Conservation (phyloP, 768 basidiomycete genomes). For the Boletus subparvulus region DNA sequence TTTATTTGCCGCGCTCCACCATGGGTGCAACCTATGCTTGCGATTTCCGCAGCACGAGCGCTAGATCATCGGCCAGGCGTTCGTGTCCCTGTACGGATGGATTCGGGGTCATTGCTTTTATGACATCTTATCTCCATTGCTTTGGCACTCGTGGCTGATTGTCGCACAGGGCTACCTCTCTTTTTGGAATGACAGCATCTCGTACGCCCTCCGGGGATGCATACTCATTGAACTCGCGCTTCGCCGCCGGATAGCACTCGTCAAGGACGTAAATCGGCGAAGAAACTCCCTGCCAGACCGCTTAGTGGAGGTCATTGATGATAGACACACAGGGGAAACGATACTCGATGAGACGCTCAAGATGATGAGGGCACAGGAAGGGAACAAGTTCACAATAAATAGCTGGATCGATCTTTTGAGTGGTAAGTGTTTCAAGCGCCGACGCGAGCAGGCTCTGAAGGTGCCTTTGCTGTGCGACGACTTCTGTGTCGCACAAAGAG, state of each 20-base stretch:
- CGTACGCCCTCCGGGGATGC: conserved; percentile 96
- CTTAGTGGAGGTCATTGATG: conserved; percentile 88
- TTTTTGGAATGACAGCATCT: conserved; percentile 99
- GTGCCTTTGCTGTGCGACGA: background rate
- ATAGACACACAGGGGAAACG: conserved; percentile 92
- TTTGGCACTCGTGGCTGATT: conserved; percentile 10
- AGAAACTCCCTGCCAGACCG: conserved; percentile 78
- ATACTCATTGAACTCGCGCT: conserved; percentile 96
- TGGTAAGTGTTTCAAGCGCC: conserved; percentile 46
- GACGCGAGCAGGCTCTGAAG: background rate
- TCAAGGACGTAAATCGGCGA: conserved; percentile 74
- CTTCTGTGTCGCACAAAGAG: background rate
- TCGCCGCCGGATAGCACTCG: conserved; percentile 89
- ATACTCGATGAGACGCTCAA: conserved; percentile 93
- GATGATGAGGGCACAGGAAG: conserved; percentile 86
- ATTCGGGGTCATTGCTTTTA: conserved; percentile 2
- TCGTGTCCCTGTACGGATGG: conserved; percentile 2
- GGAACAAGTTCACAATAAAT: conserved; percentile 60
- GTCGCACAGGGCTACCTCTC: conserved; percentile 79
- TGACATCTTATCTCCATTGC: conserved; percentile 20
- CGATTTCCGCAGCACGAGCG: conserved; percentile 21
- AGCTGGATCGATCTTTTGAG: conserved; percentile 95
- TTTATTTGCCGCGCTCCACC: conserved; percentile 5
- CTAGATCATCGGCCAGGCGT: background rate
- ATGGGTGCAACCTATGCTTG: conserved; percentile 7